phyloP scores from a whole-genome alignment of 1,284 basidiomycete species.

The Moesziomyces aphidis region DNA sequence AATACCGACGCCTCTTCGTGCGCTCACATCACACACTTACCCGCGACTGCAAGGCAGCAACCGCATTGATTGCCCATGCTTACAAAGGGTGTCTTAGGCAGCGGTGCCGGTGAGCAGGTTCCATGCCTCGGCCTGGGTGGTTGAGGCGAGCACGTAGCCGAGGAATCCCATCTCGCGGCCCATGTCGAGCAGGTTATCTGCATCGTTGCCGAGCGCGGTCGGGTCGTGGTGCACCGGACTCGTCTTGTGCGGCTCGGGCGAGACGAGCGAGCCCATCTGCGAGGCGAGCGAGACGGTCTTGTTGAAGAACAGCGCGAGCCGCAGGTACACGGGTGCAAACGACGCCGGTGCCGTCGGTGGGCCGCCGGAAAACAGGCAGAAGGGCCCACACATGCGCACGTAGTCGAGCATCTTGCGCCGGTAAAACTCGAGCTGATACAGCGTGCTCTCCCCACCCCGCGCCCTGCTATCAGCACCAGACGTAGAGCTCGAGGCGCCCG shows the following conservation, averaged over 20 bases:
- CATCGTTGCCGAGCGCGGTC: slow-evolving; percentile 18
- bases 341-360: slow-evolving; percentile 5
- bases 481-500: neutral
- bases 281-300: slow-evolving; percentile 23
- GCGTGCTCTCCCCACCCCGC: neutral
- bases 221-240: slow-evolving; percentile 17
- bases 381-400: slow-evolving; percentile 42
- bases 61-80: no score
- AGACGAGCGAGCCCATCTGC: slow-evolving; percentile 26
- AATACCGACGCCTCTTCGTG: no score
- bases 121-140: slow-evolving; percentile 23
- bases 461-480: neutral
- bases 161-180: slow-evolving; percentile 28
- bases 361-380: slow-evolving; percentile 38
- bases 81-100: no score
- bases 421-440: slow-evolving; percentile 35
- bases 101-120: slow-evolving; percentile 13
- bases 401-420: slow-evolving; percentile 47
- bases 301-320: slow-evolving; percentile 34
- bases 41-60: no score
- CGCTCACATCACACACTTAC: no score
- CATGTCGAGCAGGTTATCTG: slow-evolving; percentile 29
- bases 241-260: slow-evolving; percentile 2
- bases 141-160: slow-evolving; percentile 32
- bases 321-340: slow-evolving; percentile 35